A percentile compares a stretch with the other conserved stretches of the same genome.
Conservation (phyloP, 2,329 filamentous ascomycete species). For the Talaromyces atroroseus region DNA sequence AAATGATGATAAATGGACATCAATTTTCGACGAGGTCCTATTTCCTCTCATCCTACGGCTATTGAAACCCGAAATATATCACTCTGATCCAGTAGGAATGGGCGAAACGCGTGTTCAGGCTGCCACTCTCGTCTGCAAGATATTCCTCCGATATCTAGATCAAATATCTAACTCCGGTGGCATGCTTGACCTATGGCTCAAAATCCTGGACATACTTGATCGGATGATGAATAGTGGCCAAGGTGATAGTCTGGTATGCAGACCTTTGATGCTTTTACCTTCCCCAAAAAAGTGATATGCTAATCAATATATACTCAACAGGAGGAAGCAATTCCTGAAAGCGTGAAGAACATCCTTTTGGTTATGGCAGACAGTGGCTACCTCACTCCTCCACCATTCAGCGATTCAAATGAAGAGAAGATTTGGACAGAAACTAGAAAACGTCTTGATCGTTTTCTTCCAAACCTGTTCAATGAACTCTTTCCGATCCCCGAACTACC, state of each 20-base stretch:
- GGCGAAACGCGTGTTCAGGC: conserved; percentile 89
- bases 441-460: conserved; percentile 56
- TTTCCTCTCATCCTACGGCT: conserved; percentile 85
- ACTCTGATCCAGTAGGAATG: conserved; percentile 87
- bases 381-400: conserved; percentile 65
- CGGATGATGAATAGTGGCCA: conserved; percentile 93
- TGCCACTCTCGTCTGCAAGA: conserved; percentile 85
- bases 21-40: conserved; percentile 88
- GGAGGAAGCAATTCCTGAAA: conserved; percentile 93
- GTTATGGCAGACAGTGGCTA: conserved; percentile 91
- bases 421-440: conserved; percentile 59
- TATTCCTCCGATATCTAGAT: conserved; percentile 89
- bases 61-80: conserved; percentile 90
- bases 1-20: conserved; percentile 86
- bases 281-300: conserved; percentile 3
- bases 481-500: conserved; percentile 40
- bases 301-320: conserved; percentile 33
- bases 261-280: conserved; percentile 16
- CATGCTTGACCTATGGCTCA: conserved; percentile 86
- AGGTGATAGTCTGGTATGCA: conserved; percentile 75
- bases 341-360: conserved; percentile 89
- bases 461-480: conserved; percentile 53
- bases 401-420: conserved; percentile 46
- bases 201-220: conserved; percentile 91
- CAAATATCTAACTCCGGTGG: conserved; percentile 78